Base-by-base conservation (phyloP, 129 eudicot species). In the Ambrosia artemisiifolia region DNA sequence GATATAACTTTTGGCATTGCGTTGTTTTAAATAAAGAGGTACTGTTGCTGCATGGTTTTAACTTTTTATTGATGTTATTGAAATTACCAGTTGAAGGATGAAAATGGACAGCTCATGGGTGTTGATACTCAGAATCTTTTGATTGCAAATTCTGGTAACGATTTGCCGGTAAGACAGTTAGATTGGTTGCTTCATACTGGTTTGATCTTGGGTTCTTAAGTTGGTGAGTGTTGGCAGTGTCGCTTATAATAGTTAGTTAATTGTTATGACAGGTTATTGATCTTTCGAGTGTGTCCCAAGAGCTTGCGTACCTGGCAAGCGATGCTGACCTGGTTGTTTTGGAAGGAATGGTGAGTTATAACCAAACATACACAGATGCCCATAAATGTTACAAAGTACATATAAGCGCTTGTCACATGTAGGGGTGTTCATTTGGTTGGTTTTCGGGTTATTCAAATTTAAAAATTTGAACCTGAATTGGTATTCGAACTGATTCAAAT, bases 101-200 rank as follows among this genome's bases (percentile, higher is more conserved):
- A 88, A 66, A 82, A 86, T 36, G 97, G 97, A 59, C 72, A 72
- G 87, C 97, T 95, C 69, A 76, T 84, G 75, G 97, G 99, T 47
- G 97, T 95, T 77, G 97, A 95, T 79, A 75, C 89, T 62, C 88
- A 91, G 60, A 88, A 95, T 67, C 97, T 95, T 76, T 80, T 95
- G 78, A 86, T 90, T 75, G 97, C 88, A 7, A 90, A 95, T 88
- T 90, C 99, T 67, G 97, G 99, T 72, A 95, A 90, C 69, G 99
- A 95, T 84, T 86, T 95, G 69, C 99, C 99, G 89, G 97, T 95
- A 84, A 86, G 99, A 80, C 36, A 43, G 69, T 54, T 28, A 40
- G 50, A 51, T 51, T 34, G 69, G 20, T 20, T 20, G 16, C 57
- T 51, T 51, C 11, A 6, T 51, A 24, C 33, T 24, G 3, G 63